Conservation (phyloP, 2,329 filamentous ascomycete genomes). For the Colletotrichum sp. region DNA sequence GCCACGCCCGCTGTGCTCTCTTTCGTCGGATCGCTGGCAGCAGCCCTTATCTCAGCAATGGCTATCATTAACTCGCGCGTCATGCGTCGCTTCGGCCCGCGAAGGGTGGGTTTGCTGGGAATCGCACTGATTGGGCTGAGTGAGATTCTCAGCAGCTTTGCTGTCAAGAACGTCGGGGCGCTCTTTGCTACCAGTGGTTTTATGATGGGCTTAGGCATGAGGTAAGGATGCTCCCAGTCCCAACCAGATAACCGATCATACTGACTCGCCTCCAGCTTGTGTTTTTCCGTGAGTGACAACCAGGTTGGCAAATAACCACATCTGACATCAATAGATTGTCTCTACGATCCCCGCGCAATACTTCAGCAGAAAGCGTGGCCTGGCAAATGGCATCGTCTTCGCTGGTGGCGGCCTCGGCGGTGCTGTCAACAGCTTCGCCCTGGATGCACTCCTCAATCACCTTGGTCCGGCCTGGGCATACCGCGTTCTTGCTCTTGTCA, state of each 20-base stretch:
- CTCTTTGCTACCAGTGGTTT: conserved; percentile 39
- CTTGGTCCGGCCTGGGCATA: conserved; percentile 58
- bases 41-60: conserved; percentile 54
- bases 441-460: conserved; percentile 51
- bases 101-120: conserved; percentile 51
- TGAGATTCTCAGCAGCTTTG: conserved; percentile 47
- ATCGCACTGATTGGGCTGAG: conserved; percentile 55
- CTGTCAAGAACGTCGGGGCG: conserved; percentile 36
- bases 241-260: fast-evolving
- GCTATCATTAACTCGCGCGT: conserved; percentile 58
- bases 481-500: conserved; percentile 56
- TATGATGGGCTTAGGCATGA: conserved; percentile 36
- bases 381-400: conserved; percentile 61
- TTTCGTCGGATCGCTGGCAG: conserved; percentile 61
- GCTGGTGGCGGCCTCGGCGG: conserved; percentile 62
- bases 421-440: conserved; percentile 53
- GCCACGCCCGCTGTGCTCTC: conserved; percentile 57
- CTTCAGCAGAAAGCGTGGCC: conserved; percentile 56
- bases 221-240: neutral
- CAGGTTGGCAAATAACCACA: too few species aligned
- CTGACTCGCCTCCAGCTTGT: neutral
- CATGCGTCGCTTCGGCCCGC: conserved; percentile 53
- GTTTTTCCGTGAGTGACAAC: neutral
- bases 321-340: conserved; percentile 37
- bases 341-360: conserved; percentile 58